phyloP scores from a whole-genome alignment of 768 basidiomycete species.

The Podaxis rugospora region DNA sequence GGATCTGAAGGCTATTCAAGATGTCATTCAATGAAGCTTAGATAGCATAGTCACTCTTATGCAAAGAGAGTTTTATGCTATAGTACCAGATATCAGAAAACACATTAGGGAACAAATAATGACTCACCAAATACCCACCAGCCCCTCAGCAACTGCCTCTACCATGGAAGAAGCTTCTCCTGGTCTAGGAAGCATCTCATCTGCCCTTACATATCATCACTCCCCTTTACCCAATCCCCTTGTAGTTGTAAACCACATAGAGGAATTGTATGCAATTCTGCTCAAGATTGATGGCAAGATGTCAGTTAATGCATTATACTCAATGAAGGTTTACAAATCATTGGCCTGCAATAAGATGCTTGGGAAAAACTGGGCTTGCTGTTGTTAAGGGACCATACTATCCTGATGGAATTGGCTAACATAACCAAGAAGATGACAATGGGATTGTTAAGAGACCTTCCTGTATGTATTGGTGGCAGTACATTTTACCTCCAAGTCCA shows the following conservation, averaged over 20 bases:
- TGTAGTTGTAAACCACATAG: conserved; percentile 4
- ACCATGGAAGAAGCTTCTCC: neutral
- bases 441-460: conserved; percentile 11
- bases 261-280: neutral
- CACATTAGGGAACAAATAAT: neutral
- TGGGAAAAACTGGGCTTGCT: conserved; percentile 8
- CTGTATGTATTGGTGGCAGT: conserved; percentile 6
- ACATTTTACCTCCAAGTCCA: conserved; percentile 16
- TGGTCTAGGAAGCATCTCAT: rapidly evolving
- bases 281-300: neutral
- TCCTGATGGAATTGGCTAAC: conserved; percentile 14
- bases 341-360: neutral
- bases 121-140: neutral
- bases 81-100: neutral
- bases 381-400: conserved; percentile 1
- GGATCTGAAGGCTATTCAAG: neutral
- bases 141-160: neutral
- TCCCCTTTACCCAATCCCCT: neutral
- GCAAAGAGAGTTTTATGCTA: conserved; percentile 3
- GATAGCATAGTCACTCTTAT: conserved; percentile 8
- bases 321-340: conserved; percentile 1
- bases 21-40: neutral
- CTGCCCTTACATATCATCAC: neutral
- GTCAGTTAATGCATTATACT: neutral
- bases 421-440: neutral